Conservation (phyloP, 495 filamentous ascomycete species). For the Elaphomyces granulatus region DNA sequence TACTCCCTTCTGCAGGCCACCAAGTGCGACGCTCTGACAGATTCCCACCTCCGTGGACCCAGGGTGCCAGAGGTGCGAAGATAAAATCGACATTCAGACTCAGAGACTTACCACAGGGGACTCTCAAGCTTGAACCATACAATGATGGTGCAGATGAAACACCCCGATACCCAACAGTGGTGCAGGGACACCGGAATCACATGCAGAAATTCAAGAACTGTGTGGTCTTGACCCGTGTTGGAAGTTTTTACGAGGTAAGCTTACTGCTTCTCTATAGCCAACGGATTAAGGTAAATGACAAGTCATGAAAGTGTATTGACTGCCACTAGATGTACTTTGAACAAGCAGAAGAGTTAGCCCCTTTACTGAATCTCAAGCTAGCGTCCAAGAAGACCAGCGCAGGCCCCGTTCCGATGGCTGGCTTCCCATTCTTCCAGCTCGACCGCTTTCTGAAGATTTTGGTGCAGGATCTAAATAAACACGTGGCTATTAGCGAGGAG, state of each 20-base stretch:
- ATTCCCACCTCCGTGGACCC: slow-evolving; percentile 4
- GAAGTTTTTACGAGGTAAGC: slow-evolving; percentile 77
- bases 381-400: slow-evolving; percentile 61
- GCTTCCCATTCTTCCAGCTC: slow-evolving; percentile 85
- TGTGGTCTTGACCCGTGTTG: slow-evolving; percentile 79
- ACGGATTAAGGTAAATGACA: too few relatives aligned
- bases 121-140: slow-evolving; percentile 33
- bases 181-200: slow-evolving; percentile 80
- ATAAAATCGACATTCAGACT: slow-evolving; percentile 41
- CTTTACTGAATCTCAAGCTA: slow-evolving; percentile 77
- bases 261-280: too few relatives aligned
- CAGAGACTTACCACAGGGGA: slow-evolving; percentile 52
- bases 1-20: too few relatives aligned
- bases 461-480: slow-evolving; percentile 76
- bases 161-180: slow-evolving; percentile 66
- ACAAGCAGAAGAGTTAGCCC: slow-evolving; percentile 77
- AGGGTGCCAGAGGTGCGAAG: slow-evolving; percentile 28
- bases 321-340: slow-evolving; percentile 63
- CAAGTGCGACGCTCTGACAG: slow-evolving; percentile 19
- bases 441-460: slow-evolving; percentile 85
- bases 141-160: slow-evolving; percentile 32
- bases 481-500: slow-evolving; percentile 91
- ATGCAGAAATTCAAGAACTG: slow-evolving; percentile 84
- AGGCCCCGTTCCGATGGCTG: slow-evolving; percentile 74
- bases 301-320: too few relatives aligned